phyloP scores from a whole-genome alignment of 768 basidiomycete genomes.

The Nidularia sp. region DNA sequence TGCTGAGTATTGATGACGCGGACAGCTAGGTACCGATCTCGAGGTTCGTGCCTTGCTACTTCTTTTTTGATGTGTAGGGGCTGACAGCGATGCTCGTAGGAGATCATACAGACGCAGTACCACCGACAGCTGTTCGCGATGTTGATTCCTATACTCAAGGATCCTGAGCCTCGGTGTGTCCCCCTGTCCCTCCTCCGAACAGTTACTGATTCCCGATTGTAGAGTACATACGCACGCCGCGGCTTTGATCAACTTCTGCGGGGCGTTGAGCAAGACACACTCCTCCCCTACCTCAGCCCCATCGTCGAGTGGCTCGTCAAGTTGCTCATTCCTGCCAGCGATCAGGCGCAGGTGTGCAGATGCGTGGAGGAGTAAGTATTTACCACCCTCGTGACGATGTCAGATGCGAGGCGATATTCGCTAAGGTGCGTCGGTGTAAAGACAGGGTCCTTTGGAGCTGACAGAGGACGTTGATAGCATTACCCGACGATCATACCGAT shows the following conservation, averaged over 20 bases:
- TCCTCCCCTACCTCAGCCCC: slow-evolving; percentile 74
- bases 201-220: neutral
- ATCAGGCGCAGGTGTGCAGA: slow-evolving; percentile 36
- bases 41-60: too few relatives aligned
- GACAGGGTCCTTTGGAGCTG: neutral
- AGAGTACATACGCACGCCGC: slow-evolving; percentile 88
- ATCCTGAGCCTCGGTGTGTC: slow-evolving; percentile 64
- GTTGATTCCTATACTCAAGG: slow-evolving; percentile 70
- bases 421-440: slow-evolving; percentile 43
- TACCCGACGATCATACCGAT: slow-evolving; percentile 80
- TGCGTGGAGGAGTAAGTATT: slow-evolving; percentile 89
- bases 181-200: neutral
- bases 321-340: slow-evolving; percentile 52
- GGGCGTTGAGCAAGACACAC: slow-evolving; percentile 74
- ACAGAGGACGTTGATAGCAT: slow-evolving; percentile 41
- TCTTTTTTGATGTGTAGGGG: slow-evolving; percentile 49
- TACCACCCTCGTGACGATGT: slow-evolving; percentile 86
- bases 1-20: neutral
- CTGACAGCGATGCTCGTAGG: slow-evolving; percentile 86
- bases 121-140: slow-evolving; percentile 66
- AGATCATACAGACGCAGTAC: slow-evolving; percentile 70
- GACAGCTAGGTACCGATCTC: too few relatives aligned
- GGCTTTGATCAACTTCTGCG: slow-evolving; percentile 88
- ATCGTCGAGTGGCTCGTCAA: slow-evolving; percentile 72
- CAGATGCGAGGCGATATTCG: slow-evolving; percentile 81